A percentile compares a stretch with the other conserved stretches of the same genome.
phyloP scores from a whole-genome alignment of 129 eudicot genomes.

The Erigeron canadensis region DNA sequence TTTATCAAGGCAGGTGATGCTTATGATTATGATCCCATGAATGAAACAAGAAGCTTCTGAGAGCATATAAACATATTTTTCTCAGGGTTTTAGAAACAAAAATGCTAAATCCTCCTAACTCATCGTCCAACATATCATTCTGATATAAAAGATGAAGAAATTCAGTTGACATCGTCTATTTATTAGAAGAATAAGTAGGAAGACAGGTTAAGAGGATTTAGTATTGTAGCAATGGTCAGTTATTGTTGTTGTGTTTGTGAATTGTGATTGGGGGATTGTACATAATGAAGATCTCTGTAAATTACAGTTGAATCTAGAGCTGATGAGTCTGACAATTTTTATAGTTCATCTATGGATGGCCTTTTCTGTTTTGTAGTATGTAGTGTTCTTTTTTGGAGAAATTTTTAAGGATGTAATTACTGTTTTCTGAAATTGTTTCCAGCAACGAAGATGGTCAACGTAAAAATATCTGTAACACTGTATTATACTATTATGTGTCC shows the following conservation, averaged over 20 bases:
- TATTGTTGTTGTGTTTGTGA: constrained; percentile 2
- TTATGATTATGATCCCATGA: constrained; percentile 77
- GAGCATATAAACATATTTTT: neutral
- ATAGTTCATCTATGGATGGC: constrained; percentile 27
- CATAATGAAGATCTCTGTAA: constrained; percentile 24
- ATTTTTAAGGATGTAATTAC: constrained; percentile 18
- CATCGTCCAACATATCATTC: neutral
- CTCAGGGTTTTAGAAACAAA: neutral
- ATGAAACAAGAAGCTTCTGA: constrained; percentile 56
- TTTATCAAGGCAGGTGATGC: constrained; percentile 83
- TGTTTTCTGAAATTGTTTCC: constrained; percentile 9
- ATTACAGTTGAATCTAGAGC: constrained; percentile 28
- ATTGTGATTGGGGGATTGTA: constrained; percentile 16
- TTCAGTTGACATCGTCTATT: neutral
- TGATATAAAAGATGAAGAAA: neutral
- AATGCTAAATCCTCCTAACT: neutral
- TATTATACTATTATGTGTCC: neutral
- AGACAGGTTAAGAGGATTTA: constrained; percentile 2
- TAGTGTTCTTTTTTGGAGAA: constrained; percentile 16
- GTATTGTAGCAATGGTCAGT: neutral
- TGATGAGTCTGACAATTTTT: constrained; percentile 29
- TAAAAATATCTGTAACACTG: neutral
- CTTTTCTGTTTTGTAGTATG: constrained; percentile 22
- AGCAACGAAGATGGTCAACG: neutral
- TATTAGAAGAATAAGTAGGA: constrained; percentile 8